Percentiles rank a stretch among this genome's conserved stretches.
Evolutionary conservation across 1,284 basidiomycete species (phyloP).

Genomic region (Sanguinoderma infundibulare): DNA sequence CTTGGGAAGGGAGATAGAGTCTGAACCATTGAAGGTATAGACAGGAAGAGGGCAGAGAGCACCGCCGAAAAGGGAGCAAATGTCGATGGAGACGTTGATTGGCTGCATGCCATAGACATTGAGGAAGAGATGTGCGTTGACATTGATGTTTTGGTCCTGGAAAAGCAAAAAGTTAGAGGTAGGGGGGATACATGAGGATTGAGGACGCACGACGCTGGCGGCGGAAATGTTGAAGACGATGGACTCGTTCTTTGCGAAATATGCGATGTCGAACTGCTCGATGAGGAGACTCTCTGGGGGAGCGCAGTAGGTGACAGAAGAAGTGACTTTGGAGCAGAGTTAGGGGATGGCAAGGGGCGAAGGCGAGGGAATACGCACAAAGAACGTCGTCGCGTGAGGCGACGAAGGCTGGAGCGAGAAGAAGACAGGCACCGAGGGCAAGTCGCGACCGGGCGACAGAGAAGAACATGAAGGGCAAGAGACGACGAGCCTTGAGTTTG

Average conservation of each 20-base stretch:
- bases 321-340: constrained; percentile 60
- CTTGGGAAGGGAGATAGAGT: constrained; percentile 74
- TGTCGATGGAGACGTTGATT: constrained; percentile 78
- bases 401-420: constrained; percentile 46
- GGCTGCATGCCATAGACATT: constrained; percentile 83
- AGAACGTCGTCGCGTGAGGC: constrained; percentile 55
- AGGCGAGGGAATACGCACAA: constrained; percentile 48
- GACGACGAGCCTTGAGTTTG: constrained; percentile 4
- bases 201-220: constrained; percentile 63
- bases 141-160: constrained; percentile 76
- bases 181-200: constrained; percentile 28
- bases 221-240: constrained; percentile 78
- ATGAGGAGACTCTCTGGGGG: constrained; percentile 82
- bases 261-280: constrained; percentile 80
- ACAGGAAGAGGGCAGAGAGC: constrained; percentile 88
- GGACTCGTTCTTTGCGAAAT: constrained; percentile 72
- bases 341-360: constrained; percentile 15
- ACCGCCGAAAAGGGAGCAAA: constrained; percentile 77
- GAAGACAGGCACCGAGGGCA: constrained; percentile 43
- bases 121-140: constrained; percentile 78
- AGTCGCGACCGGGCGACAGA: constrained; percentile 75
- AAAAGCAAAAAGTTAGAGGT: constrained; percentile 35
- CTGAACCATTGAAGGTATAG: constrained; percentile 86
- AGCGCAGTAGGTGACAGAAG: constrained; percentile 87
- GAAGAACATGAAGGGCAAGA: constrained; percentile 55